Percentiles rank a stretch among this genome's conserved stretches.
These are phyloP conservation scores for Gentiana dahurica DNA, from an alignment of 257 asterid species.

Conservation along the genomic window DNA sequence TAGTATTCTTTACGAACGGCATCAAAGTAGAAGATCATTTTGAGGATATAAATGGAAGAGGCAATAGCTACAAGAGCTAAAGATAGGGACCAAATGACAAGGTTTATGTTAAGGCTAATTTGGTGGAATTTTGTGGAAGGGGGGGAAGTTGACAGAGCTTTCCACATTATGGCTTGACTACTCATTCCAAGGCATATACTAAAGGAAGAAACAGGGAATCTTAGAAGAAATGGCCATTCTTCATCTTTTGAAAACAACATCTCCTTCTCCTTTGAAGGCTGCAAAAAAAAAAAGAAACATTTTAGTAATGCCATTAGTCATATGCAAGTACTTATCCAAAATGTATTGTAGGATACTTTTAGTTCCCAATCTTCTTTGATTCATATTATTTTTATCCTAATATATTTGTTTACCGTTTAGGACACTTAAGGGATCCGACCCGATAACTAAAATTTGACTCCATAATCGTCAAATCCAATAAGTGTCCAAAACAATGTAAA, in stretches of 20 bases:
- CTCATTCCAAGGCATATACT: constrained; percentile 83
- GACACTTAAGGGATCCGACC: too few species aligned
- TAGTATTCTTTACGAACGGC: constrained; percentile 90
- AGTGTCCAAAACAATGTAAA: too few species aligned
- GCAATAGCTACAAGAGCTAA: constrained; percentile 33
- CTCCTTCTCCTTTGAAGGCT: constrained; percentile 57
- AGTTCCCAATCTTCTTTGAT: too few species aligned
- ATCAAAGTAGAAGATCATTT: constrained; percentile 70
- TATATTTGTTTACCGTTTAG: too few species aligned
- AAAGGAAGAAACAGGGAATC: constrained; percentile 68
- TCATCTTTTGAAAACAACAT: constrained; percentile 60
- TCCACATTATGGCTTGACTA: constrained; percentile 98
- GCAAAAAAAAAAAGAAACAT: constrained; percentile 5
- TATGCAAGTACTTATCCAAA: background rate
- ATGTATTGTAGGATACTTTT: too few species aligned
- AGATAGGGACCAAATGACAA: constrained; percentile 55
- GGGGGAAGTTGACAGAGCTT: constrained; percentile 45
- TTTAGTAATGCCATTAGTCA: background rate
- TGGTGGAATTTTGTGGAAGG: constrained; percentile 54
- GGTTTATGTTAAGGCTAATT: constrained; percentile 37
- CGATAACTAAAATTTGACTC: too few species aligned
- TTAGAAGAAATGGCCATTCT: constrained; percentile 85
- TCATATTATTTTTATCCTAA: too few species aligned
- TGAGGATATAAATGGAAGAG: constrained; percentile 33
- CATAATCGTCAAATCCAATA: too few species aligned